Percentiles rank a stretch among this genome's conserved stretches.
Conservation (phyloP, 176 grass and related monocot genomes). For the Ananas comosus region DNA sequence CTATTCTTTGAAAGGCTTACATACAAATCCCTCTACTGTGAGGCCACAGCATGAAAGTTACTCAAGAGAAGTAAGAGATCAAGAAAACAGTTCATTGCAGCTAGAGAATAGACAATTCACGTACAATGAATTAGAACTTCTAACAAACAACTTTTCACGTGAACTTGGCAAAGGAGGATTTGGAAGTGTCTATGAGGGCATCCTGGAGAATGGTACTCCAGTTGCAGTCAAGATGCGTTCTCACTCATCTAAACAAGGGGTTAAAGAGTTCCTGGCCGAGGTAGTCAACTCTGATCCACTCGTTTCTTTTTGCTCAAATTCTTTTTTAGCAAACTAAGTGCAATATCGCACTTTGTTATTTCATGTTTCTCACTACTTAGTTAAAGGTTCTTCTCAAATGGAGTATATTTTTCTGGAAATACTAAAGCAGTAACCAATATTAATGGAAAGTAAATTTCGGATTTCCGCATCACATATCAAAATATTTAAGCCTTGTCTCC, state of each 20-base stretch:
- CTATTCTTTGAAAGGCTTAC: not conserved
- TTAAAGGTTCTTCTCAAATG: too few relatives aligned
- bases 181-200: constrained; percentile 24
- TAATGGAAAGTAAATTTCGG: too few relatives aligned
- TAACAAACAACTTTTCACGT: constrained; percentile 24
- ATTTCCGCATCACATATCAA: too few relatives aligned
- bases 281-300: constrained; percentile 9
- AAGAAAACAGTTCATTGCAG: not conserved
- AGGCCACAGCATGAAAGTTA: not conserved
- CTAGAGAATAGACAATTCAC: constrained; percentile 16
- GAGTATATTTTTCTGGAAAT: too few relatives aligned
- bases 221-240: constrained; percentile 25
- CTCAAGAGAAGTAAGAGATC: not conserved
- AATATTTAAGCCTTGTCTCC: too few relatives aligned
- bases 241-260: constrained; percentile 11
- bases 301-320: not conserved
- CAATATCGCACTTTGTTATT: not conserved
- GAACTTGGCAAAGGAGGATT: constrained; percentile 28
- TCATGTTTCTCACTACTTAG: not conserved
- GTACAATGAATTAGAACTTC: constrained; percentile 30
- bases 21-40: not conserved
- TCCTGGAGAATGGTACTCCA: constrained; percentile 19
- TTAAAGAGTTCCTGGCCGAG: constrained; percentile 29
- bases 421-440: too few relatives aligned
- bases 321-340: too few relatives aligned